Base-by-base conservation (phyloP, 2,329 filamentous ascomycete genomes). In the Epichloe glyceriae region DNA sequence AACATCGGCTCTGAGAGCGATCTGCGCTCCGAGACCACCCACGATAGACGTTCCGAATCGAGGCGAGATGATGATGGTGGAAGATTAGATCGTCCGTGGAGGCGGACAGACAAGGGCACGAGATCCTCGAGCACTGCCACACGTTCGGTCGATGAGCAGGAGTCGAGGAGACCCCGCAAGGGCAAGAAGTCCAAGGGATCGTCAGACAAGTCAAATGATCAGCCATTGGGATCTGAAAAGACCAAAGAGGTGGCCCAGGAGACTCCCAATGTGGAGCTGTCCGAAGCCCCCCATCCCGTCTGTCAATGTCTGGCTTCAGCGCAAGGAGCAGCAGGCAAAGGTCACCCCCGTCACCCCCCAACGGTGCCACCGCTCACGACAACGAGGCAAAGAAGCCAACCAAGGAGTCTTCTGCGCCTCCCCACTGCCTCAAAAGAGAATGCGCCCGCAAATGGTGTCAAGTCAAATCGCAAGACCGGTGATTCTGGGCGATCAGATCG, bases 281-380 rank as follows among this genome's bases (percentile, higher is more conserved):
- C 85, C 45, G 88, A 93, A 54, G 91, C 91, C 17, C 17, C 85
- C 88, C 33, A 75, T 86, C 42, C 93, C 93, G 0, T 67, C 80
- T 2, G 85, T 96, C 52, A 98, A 98, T 65, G 73, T 90, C 55
- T 98, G 93, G 91, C 78, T 83, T 55, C 81, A 90, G 67, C 80
- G 90, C 51, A 83, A 78, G 59, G 83, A 88, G 60, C 82, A 74
- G 43, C 71, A 75, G 55, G 72, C 78, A 39, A 83, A 80, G 64
- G 63, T 65, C 22, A 76, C 73, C 60, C 54, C 57, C 53, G 63
- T 65, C 22, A 76, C 74, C 60, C 60, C 53, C 57, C 54, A 67
- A 65, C 45, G 60, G 60, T 26, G 56, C 53, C 22, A 50, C 61
- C 15, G 53, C 56, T 52, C 55, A 61, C 50, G 52, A 57, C 30